phyloP scores from a whole-genome alignment of 805 yeast genomes.

The Candida gorgasii region DNA sequence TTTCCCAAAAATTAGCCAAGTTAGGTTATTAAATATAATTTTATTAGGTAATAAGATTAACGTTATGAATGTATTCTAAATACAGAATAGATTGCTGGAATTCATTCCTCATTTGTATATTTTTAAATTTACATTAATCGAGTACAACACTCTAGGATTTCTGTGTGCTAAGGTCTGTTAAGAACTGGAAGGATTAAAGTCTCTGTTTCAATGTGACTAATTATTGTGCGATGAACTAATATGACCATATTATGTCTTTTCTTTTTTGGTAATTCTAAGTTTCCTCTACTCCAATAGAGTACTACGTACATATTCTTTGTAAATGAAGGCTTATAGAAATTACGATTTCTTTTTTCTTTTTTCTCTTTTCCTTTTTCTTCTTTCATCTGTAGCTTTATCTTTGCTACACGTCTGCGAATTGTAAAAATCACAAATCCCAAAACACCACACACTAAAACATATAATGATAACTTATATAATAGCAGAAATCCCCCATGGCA shows the following conservation, averaged over 20 bases:
- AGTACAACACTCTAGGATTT: neutral
- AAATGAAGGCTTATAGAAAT: too few species aligned
- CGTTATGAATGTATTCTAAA: slow-evolving; percentile 6
- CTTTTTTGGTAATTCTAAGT: too few species aligned
- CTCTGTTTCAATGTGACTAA: too few species aligned
- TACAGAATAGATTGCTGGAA: slow-evolving; percentile 8
- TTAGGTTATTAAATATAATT: slow-evolving; percentile 80
- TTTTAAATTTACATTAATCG: slow-evolving; percentile 14
- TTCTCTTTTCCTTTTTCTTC: neutral
- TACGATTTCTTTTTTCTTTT: neutral
- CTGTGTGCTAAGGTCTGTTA: too few species aligned
- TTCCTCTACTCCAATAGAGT: too few species aligned
- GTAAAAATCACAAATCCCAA: neutral
- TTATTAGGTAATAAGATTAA: slow-evolving; percentile 6
- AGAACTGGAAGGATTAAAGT: too few species aligned
- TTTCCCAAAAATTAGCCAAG: slow-evolving; percentile 90
- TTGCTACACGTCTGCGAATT: too few species aligned
- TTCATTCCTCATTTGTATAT: slow-evolving; percentile 18
- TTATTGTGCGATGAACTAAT: too few species aligned
- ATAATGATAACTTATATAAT: slow-evolving; percentile 2
- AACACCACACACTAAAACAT: too few species aligned
- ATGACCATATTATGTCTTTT: too few species aligned
- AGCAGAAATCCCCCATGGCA: neutral
- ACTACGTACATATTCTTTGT: too few species aligned
- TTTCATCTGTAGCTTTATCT: neutral